Evolutionary conservation across 345 rosid genomes (phyloP).

Genomic region (Trapa bicornis): DNA sequence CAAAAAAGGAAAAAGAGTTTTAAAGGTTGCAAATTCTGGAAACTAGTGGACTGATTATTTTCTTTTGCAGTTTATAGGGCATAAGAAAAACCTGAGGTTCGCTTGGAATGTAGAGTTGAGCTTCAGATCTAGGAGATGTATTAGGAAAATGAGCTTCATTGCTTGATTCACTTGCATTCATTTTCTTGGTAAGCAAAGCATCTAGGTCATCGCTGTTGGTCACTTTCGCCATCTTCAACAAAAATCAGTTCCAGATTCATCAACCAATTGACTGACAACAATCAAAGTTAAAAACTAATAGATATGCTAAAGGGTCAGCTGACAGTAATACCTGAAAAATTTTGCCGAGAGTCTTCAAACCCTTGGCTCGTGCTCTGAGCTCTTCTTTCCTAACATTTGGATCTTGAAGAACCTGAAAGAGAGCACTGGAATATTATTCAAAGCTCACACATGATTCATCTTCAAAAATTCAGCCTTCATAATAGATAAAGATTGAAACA

Average conservation of each 20-base stretch:
- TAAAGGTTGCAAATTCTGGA: not conserved
- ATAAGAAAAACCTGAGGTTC: not conserved
- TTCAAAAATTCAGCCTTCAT: no score
- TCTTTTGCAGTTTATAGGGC: not conserved
- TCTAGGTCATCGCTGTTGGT: not conserved
- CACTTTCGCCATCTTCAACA: not conserved
- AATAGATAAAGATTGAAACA: no score
- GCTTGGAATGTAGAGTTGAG: not conserved
- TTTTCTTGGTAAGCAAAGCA: not conserved
- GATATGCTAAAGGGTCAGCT: no score
- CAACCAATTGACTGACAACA: not conserved
- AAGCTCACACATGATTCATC: no score
- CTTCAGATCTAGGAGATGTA: not conserved
- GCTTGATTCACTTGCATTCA: constrained; percentile 1
- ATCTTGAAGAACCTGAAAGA: no score
- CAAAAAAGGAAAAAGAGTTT: not conserved
- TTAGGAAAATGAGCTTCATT: not conserved
- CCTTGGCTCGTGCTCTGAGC: no score
- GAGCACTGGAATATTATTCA: no score
- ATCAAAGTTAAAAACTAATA: not conserved
- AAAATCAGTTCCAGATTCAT: not conserved
- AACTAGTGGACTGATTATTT: not conserved
- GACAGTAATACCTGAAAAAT: no score
- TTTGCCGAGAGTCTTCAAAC: no score
- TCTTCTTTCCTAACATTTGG: no score